Percentiles rank a stretch among this genome's conserved stretches.
Evolutionary conservation across 371 early-diverging fungal genomes (phyloP).

Genomic region (Mortierella sp.): DNA sequence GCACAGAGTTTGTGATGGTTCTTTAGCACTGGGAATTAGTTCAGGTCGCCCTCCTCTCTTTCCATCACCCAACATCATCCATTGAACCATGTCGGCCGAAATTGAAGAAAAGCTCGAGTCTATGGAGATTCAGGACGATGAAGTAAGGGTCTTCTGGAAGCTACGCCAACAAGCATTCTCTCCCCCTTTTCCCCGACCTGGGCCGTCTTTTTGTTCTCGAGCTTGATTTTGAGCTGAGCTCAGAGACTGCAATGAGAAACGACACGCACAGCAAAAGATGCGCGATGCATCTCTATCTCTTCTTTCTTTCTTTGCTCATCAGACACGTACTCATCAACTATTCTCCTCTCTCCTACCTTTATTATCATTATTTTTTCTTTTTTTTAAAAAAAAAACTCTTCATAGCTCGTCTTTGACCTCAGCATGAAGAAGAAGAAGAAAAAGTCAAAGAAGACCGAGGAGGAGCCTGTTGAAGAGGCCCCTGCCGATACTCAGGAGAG

Average conservation of each 20-base stretch:
- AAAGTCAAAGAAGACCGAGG: slow-evolving; percentile 69
- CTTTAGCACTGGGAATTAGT: too few relatives aligned
- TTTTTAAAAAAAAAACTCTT: slow-evolving; percentile 3
- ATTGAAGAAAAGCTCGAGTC: slow-evolving; percentile 49
- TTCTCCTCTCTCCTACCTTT: not conserved
- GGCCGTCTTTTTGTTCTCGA: not conserved
- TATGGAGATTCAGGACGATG: slow-evolving; percentile 48
- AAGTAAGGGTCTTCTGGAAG: slow-evolving; percentile 30
- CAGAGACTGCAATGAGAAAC: not conserved
- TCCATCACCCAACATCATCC: slow-evolving; percentile 11
- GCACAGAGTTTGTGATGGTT: too few relatives aligned
- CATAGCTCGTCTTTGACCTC: slow-evolving; percentile 59
- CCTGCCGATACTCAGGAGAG: slow-evolving; percentile 44
- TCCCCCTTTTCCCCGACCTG: not conserved
- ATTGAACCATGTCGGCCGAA: slow-evolving; percentile 36
- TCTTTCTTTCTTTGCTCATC: not conserved
- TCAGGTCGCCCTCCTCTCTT: slow-evolving; percentile 1
- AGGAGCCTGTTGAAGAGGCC: slow-evolving; percentile 44
- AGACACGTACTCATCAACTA: not conserved
- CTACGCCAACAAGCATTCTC: not conserved
- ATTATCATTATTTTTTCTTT: not conserved
- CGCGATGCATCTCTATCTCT: too few relatives aligned
- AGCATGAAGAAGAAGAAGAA: slow-evolving; percentile 71
- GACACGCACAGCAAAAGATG: too few relatives aligned
- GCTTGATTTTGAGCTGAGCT: not conserved